These are phyloP conservation scores for Anethum foeniculum DNA, from an alignment of 140 eudicot genomes.

Conservation along the genomic window DNA sequence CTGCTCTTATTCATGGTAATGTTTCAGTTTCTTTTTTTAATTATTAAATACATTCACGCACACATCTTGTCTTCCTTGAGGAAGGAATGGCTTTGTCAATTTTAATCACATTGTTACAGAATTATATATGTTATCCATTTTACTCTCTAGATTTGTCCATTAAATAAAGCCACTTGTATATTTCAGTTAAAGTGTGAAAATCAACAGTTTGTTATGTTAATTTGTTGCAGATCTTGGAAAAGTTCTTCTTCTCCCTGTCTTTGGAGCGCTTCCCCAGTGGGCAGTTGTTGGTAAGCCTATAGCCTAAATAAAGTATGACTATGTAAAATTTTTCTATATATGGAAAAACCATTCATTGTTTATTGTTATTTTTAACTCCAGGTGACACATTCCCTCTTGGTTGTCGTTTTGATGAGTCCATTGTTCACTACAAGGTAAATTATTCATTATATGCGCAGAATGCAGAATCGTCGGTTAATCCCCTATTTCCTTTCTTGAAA, in stretches of 20 bases:
- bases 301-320: neutral
- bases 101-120: neutral
- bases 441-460: neutral
- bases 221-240: constrained; percentile 62
- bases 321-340: neutral
- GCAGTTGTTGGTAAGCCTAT: constrained; percentile 62
- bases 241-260: constrained; percentile 54
- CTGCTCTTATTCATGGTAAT: constrained; percentile 86
- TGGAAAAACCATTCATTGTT: neutral
- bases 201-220: neutral
- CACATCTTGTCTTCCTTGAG: too few species aligned
- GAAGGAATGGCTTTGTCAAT: too few species aligned
- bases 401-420: constrained; percentile 75
- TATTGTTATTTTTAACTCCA: neutral
- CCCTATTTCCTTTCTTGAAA: neutral
- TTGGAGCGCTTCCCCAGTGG: constrained; percentile 94
- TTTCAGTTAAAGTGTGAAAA: neutral
- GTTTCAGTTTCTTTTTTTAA: neutral
- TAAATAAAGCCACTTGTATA: too few species aligned
- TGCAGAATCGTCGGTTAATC: neutral
- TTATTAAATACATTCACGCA: too few species aligned
- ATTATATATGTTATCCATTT: too few species aligned
- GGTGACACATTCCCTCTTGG: constrained; percentile 89
- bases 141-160: too few species aligned
- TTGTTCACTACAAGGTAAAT: constrained; percentile 68